Evolutionary conservation across 1,284 basidiomycete genomes (phyloP).

Genomic region (Xerocomus minutiporus): DNA sequence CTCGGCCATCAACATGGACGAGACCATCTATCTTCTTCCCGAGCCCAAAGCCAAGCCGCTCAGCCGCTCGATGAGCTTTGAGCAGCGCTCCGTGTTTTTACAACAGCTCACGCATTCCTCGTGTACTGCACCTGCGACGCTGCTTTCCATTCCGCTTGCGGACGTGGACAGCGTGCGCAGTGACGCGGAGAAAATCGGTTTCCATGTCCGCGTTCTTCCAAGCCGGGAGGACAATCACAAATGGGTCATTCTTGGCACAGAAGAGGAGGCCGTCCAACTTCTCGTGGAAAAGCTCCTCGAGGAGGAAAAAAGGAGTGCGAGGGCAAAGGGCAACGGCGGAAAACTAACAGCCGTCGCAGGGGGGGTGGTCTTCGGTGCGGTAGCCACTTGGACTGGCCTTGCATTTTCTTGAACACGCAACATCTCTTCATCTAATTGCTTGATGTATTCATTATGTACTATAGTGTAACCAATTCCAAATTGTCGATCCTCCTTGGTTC

Average conservation of each 20-base stretch:
- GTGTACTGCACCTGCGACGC: conserved; percentile 37
- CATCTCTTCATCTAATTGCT: not conserved
- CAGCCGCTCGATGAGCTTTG: conserved; percentile 47
- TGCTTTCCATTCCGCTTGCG: conserved; percentile 42
- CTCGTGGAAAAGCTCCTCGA: conserved; percentile 33
- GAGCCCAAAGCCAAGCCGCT: conserved; percentile 27
- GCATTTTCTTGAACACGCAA: conserved; percentile 30
- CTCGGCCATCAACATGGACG: conserved; percentile 22
- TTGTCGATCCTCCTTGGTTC: conserved; percentile 7
- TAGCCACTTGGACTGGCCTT: conserved; percentile 35
- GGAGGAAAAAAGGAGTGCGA: conserved; percentile 25
- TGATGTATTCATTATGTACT: conserved; percentile 1
- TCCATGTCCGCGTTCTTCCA: conserved; percentile 37
- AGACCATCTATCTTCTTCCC: conserved; percentile 27
- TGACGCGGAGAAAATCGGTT: conserved; percentile 42
- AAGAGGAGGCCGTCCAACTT: conserved; percentile 38
- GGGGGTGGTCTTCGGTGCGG: conserved; percentile 36
- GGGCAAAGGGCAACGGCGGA: conserved; percentile 17
- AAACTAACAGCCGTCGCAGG: conserved; percentile 33
- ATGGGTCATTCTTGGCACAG: conserved; percentile 49
- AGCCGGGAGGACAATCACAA: conserved; percentile 31
- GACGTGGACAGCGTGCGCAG: conserved; percentile 39
- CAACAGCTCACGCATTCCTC: conserved; percentile 41
- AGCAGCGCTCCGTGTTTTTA: conserved; percentile 48
- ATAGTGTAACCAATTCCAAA: not conserved